These are phyloP conservation scores for Penicillium pulvis DNA, from an alignment of 495 filamentous ascomycete genomes.

Conservation along the genomic window DNA sequence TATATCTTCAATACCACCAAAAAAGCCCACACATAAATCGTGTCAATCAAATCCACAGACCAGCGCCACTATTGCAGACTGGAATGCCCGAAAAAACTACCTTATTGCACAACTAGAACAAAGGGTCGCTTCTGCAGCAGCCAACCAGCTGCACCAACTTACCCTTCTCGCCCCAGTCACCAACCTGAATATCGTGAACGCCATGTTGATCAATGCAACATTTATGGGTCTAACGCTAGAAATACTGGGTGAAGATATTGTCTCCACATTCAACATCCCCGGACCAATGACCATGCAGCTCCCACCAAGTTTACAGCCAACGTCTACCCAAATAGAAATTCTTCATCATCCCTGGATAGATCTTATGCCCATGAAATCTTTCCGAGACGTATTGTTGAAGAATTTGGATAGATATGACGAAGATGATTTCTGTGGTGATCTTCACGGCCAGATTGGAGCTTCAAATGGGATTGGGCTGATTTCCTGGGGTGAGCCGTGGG, in stretches of 20 bases:
- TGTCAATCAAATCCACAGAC: neutral
- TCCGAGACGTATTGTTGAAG: constrained; percentile 16
- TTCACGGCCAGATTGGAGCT: constrained; percentile 15
- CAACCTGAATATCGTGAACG: constrained; percentile 19
- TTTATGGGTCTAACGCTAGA: constrained; percentile 22
- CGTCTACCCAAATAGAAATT: constrained; percentile 17
- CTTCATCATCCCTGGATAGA: constrained; percentile 34
- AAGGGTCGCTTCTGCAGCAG: neutral
- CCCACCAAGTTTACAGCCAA: constrained; percentile 25
- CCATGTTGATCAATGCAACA: constrained; percentile 20
- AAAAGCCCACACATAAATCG: neutral
- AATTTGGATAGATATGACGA: constrained; percentile 17
- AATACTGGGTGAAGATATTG: constrained; percentile 23
- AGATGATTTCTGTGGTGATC: constrained; percentile 25
- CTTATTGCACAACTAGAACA: neutral
- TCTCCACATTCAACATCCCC: constrained; percentile 24
- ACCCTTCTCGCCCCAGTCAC: constrained; percentile 5
- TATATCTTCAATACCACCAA: neutral
- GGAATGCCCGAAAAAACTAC: neutral
- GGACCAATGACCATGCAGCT: constrained; percentile 16
- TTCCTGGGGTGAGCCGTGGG: constrained; percentile 30
- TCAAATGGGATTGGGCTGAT: constrained; percentile 16
- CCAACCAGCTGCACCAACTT: constrained; percentile 3
- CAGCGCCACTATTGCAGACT: neutral
- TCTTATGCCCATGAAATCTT: constrained; percentile 23